Evolutionary conservation across 1,284 basidiomycete species (phyloP), one percentile per base, ranked within the genome.

Genomic region (Apiotrichum montevideense): DNA sequence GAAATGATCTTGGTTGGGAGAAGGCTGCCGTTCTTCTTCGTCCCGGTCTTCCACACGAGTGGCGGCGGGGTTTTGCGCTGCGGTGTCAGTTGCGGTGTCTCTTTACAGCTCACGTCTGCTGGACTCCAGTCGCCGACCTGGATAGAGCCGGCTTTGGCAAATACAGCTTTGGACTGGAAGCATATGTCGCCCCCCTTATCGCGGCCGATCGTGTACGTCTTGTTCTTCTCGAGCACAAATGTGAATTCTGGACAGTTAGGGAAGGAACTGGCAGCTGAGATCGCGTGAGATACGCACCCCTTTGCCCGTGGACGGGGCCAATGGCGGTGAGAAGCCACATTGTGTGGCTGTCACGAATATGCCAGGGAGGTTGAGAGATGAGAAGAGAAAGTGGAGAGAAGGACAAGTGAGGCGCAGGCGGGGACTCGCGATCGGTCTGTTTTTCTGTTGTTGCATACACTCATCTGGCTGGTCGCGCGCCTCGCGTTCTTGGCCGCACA

Each of bases 241-340:
- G 69, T 68, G 63, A 71, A 75, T 37, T 63, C 73, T 75, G 58
- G 4, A 6, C 29, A 11, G 48, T 50, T 29, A 50, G 48, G 8
- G 4, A 15, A 15, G 3, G 46, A 15, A 21, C 21, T 21, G 21
- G 21, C 21, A 21, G 21, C 21, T 21, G 21, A 21, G 21, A 21
- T 21, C 21, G 21, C 21, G 21, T 21, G 21, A 3, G 13, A 14
- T 8, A 54, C 69, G 63, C 45, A 74, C 72, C 54, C 6, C 40
- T 49, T 56, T 72, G 73, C 4, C 71, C 73, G 43, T 71, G 63
- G 3, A 75, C 68, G 13, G 66, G 58, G 13, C 73, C 73, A 14
- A 70, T 61, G 10, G 66, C 70, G 33, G 64, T 71, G 50, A 73
- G 52, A 4, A 75, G 57, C 71, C 70, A 73, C 72, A 74, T 74